Evolutionary conservation across 306 rosid species (phyloP).

Genomic region (Inga leiocalycina): DNA sequence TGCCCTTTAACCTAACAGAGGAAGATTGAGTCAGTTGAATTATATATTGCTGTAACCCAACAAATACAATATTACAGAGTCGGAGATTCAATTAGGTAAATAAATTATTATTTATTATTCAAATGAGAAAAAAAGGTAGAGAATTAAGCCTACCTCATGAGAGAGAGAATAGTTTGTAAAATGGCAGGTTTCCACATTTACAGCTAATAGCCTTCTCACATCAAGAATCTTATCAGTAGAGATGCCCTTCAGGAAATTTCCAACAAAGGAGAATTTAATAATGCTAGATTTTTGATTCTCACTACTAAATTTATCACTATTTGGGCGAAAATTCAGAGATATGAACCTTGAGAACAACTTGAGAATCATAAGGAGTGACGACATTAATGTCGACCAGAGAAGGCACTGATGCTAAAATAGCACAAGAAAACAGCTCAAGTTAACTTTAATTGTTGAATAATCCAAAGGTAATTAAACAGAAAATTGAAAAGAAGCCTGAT

Average conservation of each 20-base stretch:
- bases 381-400: conserved; percentile 77
- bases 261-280: not conserved
- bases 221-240: conserved; percentile 93
- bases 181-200: conserved; percentile 85
- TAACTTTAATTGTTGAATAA: not conserved
- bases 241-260: conserved; percentile 66
- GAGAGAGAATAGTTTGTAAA: conserved; percentile 83
- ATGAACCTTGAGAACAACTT: conserved; percentile 74
- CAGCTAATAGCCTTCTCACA: conserved; percentile 80
- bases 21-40: conserved; percentile 18
- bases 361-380: conserved; percentile 67
- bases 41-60: too few relatives aligned
- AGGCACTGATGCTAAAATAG: conserved; percentile 57
- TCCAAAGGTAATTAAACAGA: not conserved
- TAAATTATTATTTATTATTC: not conserved
- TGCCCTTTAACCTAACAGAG: conserved; percentile 72
- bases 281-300: not conserved
- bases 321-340: not conserved
- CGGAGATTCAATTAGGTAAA: not conserved
- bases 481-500: not conserved
- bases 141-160: conserved; percentile 63
- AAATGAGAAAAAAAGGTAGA: not conserved
- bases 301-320: not conserved
- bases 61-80: not conserved
- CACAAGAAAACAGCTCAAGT: not conserved